Conservation (phyloP, 495 filamentous ascomycete species). For the Trichoderma virens region DNA sequence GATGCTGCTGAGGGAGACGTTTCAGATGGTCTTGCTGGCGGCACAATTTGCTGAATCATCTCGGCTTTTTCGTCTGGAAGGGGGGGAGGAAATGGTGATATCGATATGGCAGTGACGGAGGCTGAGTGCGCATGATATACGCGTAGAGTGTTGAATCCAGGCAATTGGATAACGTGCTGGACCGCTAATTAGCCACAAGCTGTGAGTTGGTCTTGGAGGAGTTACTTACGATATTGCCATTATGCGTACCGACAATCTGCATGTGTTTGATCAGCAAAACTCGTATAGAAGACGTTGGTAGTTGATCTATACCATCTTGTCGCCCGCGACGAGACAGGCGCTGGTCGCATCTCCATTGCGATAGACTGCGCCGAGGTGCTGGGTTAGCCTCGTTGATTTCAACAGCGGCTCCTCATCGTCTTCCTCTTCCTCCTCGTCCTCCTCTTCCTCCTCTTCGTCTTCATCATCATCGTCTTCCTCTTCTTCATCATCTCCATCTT, state of each 20-base stretch:
- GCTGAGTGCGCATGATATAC: slow-evolving; percentile 88
- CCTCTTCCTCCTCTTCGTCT: slow-evolving; percentile 44
- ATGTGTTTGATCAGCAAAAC: neutral
- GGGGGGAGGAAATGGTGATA: slow-evolving; percentile 83
- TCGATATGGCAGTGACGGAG: slow-evolving; percentile 78
- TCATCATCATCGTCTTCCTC: slow-evolving; percentile 27
- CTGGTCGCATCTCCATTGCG: slow-evolving; percentile 92
- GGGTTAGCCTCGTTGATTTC: slow-evolving; percentile 83
- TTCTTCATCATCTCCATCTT: slow-evolving; percentile 16
- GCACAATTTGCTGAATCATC: slow-evolving; percentile 32
- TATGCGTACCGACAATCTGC: slow-evolving; percentile 90
- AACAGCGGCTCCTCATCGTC: slow-evolving; percentile 94
- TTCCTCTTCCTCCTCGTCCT: slow-evolving; percentile 70
- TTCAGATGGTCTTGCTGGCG: slow-evolving; percentile 40
- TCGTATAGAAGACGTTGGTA: neutral
- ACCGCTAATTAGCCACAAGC: slow-evolving; percentile 15
- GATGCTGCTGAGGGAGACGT: slow-evolving; percentile 44
- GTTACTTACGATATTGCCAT: slow-evolving; percentile 80
- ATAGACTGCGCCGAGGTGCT: slow-evolving; percentile 71
- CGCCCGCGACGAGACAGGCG: slow-evolving; percentile 77
- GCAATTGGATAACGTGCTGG: slow-evolving; percentile 79
- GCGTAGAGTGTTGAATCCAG: slow-evolving; percentile 67
- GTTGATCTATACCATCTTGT: slow-evolving; percentile 76
- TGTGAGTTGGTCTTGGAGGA: neutral
- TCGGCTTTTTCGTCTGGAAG: slow-evolving; percentile 52